phyloP scores from a whole-genome alignment of 2,329 filamentous ascomycete genomes.

The Endocalyx cinctus region DNA sequence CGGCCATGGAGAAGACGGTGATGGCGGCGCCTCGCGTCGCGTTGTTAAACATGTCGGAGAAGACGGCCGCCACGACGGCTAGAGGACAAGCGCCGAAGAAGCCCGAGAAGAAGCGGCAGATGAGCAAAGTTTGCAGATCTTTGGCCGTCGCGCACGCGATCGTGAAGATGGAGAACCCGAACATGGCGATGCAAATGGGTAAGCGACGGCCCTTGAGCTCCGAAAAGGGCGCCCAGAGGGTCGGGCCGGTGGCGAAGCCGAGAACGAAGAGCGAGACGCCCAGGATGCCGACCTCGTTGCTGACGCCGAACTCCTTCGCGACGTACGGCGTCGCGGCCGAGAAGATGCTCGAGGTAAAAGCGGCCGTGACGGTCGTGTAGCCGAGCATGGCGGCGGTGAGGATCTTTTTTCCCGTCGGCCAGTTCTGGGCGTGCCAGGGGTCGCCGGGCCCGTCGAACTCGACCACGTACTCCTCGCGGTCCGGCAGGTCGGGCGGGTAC shows the following conservation, averaged over 20 bases:
- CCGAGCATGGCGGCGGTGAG: slow-evolving; percentile 64
- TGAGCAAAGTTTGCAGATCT: slow-evolving; percentile 63
- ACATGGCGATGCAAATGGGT: slow-evolving; percentile 57
- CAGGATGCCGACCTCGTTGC: slow-evolving; percentile 56
- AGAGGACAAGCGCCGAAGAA: slow-evolving; percentile 68
- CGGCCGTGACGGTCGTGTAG: slow-evolving; percentile 66
- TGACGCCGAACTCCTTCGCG: slow-evolving; percentile 55
- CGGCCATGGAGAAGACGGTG: slow-evolving; percentile 54
- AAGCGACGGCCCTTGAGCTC: slow-evolving; percentile 66
- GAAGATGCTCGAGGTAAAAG: slow-evolving; percentile 74
- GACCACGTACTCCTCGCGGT: slow-evolving; percentile 72
- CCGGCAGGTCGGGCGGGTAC: slow-evolving; percentile 65
- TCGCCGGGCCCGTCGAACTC: slow-evolving; percentile 83
- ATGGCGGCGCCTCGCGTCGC: slow-evolving; percentile 54
- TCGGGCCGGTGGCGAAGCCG: slow-evolving; percentile 59
- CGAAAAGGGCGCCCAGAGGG: slow-evolving; percentile 68
- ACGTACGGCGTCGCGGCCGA: slow-evolving; percentile 59
- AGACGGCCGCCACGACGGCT: slow-evolving; percentile 65
- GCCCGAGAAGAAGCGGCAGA: slow-evolving; percentile 70
- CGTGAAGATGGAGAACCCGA: slow-evolving; percentile 66
- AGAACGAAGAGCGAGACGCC: slow-evolving; percentile 68
- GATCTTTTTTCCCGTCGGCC: slow-evolving; percentile 76
- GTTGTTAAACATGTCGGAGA: slow-evolving; percentile 68
- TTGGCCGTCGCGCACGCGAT: slow-evolving; percentile 61
- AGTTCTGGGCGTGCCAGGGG: slow-evolving; percentile 83